Percentiles rank a stretch among this genome's conserved stretches.
Evolutionary conservation across 2,329 filamentous ascomycete species (phyloP).

Genomic region (Penicillium palitans): DNA sequence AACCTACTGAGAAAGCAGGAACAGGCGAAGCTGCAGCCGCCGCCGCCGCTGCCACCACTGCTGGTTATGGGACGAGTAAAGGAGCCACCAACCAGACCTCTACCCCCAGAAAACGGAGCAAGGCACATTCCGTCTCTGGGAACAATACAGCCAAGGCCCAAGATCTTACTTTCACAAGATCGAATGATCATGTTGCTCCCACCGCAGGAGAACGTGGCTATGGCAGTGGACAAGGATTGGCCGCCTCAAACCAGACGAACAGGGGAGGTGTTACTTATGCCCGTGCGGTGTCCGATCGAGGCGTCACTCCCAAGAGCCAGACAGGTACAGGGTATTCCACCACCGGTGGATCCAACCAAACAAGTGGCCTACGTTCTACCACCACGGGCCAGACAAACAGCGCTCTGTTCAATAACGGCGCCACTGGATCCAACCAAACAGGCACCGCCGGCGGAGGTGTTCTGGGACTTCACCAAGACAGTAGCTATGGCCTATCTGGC

Average conservation of each 20-base stretch:
- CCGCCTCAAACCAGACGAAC: background rate
- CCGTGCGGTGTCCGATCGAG: background rate
- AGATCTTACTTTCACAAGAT: background rate
- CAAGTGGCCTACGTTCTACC: conserved; percentile 2
- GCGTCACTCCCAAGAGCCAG: background rate
- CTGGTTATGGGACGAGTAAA: conserved; percentile 9
- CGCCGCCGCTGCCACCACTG: background rate
- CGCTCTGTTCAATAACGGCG: background rate
- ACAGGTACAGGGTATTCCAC: background rate
- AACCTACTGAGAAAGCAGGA: conserved; percentile 5
- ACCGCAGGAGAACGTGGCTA: background rate
- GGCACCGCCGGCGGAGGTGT: background rate
- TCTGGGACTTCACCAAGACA: background rate
- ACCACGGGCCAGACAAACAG: conserved; percentile 8
- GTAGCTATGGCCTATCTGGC: background rate
- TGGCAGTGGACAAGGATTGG: background rate
- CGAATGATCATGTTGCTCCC: background rate
- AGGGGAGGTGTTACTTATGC: background rate
- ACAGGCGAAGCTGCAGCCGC: background rate
- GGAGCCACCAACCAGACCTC: background rate
- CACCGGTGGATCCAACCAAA: background rate
- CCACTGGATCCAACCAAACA: background rate
- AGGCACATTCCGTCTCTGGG: background rate
- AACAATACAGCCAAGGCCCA: background rate
- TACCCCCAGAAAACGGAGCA: background rate